Evolutionary conservation across 2,329 filamentous ascomycete species (phyloP).

Genomic region (Penicillium vulpinum): DNA sequence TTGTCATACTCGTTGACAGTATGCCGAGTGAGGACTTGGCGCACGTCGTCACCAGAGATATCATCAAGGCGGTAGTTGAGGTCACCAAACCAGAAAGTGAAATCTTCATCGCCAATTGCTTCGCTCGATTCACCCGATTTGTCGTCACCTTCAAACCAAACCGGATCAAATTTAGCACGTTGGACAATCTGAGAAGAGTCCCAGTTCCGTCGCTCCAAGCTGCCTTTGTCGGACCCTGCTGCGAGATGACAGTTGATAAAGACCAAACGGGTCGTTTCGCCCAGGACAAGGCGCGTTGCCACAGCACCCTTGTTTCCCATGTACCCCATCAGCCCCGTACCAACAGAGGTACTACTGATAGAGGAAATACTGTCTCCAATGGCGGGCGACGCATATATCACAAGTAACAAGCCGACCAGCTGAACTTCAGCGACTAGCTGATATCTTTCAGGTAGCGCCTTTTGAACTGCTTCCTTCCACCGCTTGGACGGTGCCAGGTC

Average conservation of each 20-base stretch:
- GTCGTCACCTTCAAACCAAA: conserved; percentile 62
- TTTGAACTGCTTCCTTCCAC: conserved; percentile 77
- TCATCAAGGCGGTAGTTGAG: conserved; percentile 90
- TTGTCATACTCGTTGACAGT: conserved; percentile 73
- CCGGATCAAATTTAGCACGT: conserved; percentile 75
- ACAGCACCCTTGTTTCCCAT: conserved; percentile 96
- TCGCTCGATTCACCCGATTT: conserved; percentile 58
- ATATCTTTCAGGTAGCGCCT: conserved; percentile 75
- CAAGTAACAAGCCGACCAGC: conserved; percentile 77
- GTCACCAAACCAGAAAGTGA: conserved; percentile 95
- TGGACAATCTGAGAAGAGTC: conserved; percentile 76
- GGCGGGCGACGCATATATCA: conserved; percentile 81
- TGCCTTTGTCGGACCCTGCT: conserved; percentile 75
- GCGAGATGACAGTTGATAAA: conserved; percentile 92
- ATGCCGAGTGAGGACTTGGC: conserved; percentile 78
- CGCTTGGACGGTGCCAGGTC: conserved; percentile 70
- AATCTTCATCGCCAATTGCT: conserved; percentile 83
- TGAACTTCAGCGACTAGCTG: conserved; percentile 76
- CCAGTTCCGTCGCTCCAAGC: conserved; percentile 84
- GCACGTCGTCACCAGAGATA: conserved; percentile 85
- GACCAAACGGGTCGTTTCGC: conserved; percentile 83
- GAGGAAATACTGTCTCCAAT: conserved; percentile 74
- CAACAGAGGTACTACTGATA: conserved; percentile 78
- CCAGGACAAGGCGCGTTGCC: conserved; percentile 75
- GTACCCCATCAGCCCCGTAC: conserved; percentile 87